Evolutionary conservation across 1,139 yeast genomes (phyloP).

Genomic region (Cylindricascospora bacillispora): DNA sequence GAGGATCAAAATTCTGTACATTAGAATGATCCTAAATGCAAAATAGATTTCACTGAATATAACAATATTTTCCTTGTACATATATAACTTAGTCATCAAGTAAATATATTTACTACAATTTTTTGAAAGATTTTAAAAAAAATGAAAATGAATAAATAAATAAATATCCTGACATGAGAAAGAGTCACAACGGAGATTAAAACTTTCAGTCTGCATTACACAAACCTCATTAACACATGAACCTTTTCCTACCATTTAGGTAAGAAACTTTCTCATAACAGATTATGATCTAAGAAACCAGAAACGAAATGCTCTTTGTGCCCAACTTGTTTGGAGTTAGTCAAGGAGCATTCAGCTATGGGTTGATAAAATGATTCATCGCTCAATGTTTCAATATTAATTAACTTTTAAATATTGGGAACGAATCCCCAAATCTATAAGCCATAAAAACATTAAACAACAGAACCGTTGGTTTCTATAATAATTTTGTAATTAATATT

Average conservation of each 20-base stretch:
- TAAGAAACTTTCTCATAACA: slow-evolving; percentile 20
- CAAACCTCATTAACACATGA: slow-evolving; percentile 26
- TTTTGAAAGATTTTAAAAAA: no score
- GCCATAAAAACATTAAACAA: slow-evolving; percentile 16
- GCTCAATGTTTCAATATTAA: slow-evolving; percentile 24
- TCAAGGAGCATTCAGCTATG: slow-evolving; percentile 28
- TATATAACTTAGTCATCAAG: no score
- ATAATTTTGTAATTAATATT: slow-evolving; percentile 29
- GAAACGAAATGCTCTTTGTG: slow-evolving; percentile 63
- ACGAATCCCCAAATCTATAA: slow-evolving; percentile 2
- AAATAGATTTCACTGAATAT: no score
- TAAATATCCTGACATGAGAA: slow-evolving; percentile 25
- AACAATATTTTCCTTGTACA: no score
- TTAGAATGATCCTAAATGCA: no score
- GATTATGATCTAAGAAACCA: slow-evolving; percentile 55
- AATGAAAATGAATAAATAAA: no score
- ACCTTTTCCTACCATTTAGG: slow-evolving; percentile 9
- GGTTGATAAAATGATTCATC: slow-evolving; percentile 19
- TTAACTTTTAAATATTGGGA: slow-evolving; percentile 10
- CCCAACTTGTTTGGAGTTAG: slow-evolving; percentile 32
- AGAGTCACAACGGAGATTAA: slow-evolving; percentile 26
- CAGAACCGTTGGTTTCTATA: slow-evolving; percentile 41
- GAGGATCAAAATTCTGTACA: no score
- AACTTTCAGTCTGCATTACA: slow-evolving; percentile 25
- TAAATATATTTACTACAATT: no score